These are phyloP conservation scores for Aspergillus costaricaensis DNA, from an alignment of 2,329 filamentous ascomycete genomes.

Conservation along the genomic window DNA sequence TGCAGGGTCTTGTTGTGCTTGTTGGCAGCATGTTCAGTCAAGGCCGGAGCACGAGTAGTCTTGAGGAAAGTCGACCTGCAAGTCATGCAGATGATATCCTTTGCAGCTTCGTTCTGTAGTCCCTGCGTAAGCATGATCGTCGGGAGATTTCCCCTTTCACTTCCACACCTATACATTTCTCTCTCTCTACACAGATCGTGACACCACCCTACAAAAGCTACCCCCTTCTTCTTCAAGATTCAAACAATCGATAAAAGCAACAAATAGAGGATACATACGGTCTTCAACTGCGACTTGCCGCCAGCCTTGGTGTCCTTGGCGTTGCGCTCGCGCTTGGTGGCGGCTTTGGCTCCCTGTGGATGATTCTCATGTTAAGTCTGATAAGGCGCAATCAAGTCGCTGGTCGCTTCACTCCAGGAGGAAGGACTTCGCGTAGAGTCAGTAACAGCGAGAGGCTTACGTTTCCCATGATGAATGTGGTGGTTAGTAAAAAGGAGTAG, in stretches of 20 bases:
- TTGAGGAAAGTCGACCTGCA: conserved; percentile 80
- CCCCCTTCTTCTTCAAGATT: not conserved
- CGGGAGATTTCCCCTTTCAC: not conserved
- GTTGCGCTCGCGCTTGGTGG: conserved; percentile 73
- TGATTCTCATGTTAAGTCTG: conserved; percentile 10
- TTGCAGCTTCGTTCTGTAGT: conserved; percentile 68
- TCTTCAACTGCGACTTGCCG: conserved; percentile 67
- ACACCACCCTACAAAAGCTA: not conserved
- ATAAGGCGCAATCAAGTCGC: not conserved
- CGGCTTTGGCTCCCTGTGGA: conserved; percentile 61
- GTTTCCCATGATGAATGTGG: conserved; percentile 26
- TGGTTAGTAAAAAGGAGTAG: not conserved
- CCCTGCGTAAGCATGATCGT: not conserved
- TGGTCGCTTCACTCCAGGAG: not conserved
- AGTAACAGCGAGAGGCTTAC: conserved; percentile 20
- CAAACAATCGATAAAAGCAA: not conserved
- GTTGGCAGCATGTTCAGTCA: conserved; percentile 71
- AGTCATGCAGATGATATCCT: conserved; percentile 73
- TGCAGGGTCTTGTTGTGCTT: conserved; percentile 73
- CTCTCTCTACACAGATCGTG: not conserved
- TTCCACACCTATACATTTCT: not conserved
- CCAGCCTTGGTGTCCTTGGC: conserved; percentile 60
- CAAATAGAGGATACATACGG: conserved; percentile 50
- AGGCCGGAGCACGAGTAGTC: conserved; percentile 71
- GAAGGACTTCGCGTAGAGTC: not conserved